Base-by-base conservation (phyloP, 2,329 filamentous ascomycete species). In the Colletotrichum sp. region DNA sequence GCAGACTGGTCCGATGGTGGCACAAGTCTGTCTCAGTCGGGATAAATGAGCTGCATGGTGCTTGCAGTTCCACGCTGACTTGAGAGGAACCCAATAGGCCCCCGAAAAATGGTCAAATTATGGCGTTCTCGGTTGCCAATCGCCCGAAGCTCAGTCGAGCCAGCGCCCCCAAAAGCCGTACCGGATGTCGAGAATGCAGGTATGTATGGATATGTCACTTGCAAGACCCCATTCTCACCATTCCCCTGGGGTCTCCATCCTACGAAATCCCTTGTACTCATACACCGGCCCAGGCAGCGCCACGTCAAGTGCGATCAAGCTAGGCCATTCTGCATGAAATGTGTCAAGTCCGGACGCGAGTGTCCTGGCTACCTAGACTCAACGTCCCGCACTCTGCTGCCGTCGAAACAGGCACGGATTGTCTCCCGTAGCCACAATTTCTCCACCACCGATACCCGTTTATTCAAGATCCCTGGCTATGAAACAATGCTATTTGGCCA, bases 281-380 rank as follows among this genome's bases (percentile, higher is more conserved):
- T 64, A 30, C 34, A 28, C 9, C 9, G 52, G 28, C 28, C 10
- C 30, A 73, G 70, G 43, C 48, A 48, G 38, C 83, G 87, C 21
- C 87, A 87, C 77, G 80, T 84, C 43, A 88, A 88, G 79, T 88
- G 86, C 76, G 87, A 88, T 70, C 85, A 88, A 75, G 79, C 81
- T 7, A 83, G 82, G 8, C 87, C 86, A 4, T 79, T 78, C 32
- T 88, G 87, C 77, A 78, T 79, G 4, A 83, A 82, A 52, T 88
- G 87, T 72, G 48, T 65, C 38, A 65, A 67, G 32, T 34, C 71
- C 13, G 62, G 65, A 30, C 71, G 64, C n/a, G 9, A 34, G 6
- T 77, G 75, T 55, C 58, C 65, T 16, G 68, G 71, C 16, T 74
- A 71, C 28, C 52, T 70, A 16, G 56, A 73, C 28, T 34, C 62